Percentiles rank a stretch among this genome's conserved stretches.
These are phyloP conservation scores for Coniochaeta hoffmannii DNA, from an alignment of 2,329 filamentous ascomycete species.

Conservation along the genomic window DNA sequence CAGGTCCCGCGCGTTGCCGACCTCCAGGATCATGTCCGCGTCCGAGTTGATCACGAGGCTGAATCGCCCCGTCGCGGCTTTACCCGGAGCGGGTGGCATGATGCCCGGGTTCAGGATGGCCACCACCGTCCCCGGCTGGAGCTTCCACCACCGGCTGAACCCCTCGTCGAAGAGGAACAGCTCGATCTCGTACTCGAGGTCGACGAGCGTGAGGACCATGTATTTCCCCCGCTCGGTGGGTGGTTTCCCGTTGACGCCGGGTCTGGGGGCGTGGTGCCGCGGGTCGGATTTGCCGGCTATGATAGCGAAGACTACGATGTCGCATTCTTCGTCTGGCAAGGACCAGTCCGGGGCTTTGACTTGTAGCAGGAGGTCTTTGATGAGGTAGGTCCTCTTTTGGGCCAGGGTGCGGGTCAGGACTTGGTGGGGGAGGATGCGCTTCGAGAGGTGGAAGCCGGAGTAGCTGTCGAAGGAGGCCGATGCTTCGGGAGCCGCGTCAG, in stretches of 20 bases:
- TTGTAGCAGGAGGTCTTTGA: conserved; percentile 73
- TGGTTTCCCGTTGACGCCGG: conserved; percentile 35
- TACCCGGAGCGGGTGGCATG: conserved; percentile 75
- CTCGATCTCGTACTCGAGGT: conserved; percentile 85
- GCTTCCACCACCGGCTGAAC: conserved; percentile 88
- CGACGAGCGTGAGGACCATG: conserved; percentile 83
- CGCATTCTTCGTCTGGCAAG: conserved; percentile 73
- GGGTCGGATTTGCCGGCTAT: conserved; percentile 85
- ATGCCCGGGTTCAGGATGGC: conserved; percentile 88
- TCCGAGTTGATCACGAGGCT: conserved; percentile 78
- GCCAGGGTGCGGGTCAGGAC: conserved; percentile 71
- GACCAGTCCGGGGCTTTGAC: conserved; percentile 80
- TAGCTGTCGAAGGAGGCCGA: conserved; percentile 71
- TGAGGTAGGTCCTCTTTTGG: conserved; percentile 66
- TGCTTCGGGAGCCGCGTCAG: conserved; percentile 37
- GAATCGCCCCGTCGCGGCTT: conserved; percentile 74
- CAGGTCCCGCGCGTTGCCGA: conserved; percentile 77
- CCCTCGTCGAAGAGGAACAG: conserved; percentile 87
- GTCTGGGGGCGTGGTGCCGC: conserved; percentile 44
- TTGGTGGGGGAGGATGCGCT: conserved; percentile 73
- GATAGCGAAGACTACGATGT: conserved; percentile 84
- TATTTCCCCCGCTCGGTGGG: conserved; percentile 68
- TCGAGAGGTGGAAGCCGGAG: conserved; percentile 76
- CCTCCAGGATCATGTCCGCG: conserved; percentile 82
- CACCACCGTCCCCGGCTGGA: conserved; percentile 84